These are phyloP conservation scores for Syncephalastrum contaminatum DNA, from an alignment of 371 early-diverging fungal genomes.

Conservation along the genomic window DNA sequence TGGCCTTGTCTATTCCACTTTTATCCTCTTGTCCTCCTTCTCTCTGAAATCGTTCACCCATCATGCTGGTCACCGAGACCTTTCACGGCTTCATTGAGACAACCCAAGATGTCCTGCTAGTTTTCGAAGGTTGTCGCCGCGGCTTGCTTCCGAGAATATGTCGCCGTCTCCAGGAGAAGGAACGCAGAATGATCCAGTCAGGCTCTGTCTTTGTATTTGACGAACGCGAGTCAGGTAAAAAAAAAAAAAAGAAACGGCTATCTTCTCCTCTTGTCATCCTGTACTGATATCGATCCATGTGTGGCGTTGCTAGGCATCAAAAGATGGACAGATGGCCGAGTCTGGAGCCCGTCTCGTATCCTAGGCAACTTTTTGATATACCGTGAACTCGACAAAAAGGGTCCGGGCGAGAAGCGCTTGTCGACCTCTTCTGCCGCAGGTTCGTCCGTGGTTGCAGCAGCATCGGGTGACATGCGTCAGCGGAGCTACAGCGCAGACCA, in stretches of 20 bases:
- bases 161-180: constrained; percentile 61
- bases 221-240: constrained; percentile 58
- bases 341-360: constrained; percentile 76
- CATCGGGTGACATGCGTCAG: constrained; percentile 18
- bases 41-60: not conserved
- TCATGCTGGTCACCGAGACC: constrained; percentile 41
- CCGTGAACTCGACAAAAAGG: constrained; percentile 56
- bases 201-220: constrained; percentile 75
- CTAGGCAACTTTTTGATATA: constrained; percentile 65
- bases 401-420: constrained; percentile 32
- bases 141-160: constrained; percentile 55
- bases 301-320: constrained; percentile 53
- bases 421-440: constrained; percentile 20
- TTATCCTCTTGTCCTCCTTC: not conserved
- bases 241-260: not conserved
- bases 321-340: constrained; percentile 75
- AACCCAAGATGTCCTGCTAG: constrained; percentile 62
- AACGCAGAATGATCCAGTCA: constrained; percentile 56
- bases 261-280: no score
- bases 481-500: constrained; percentile 18
- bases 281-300: no score
- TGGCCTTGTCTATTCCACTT: not conserved
- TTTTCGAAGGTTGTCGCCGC: constrained; percentile 69
- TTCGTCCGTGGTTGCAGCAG: constrained; percentile 9
- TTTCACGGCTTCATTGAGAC: constrained; percentile 56